Percentiles rank a stretch among this genome's conserved stretches.
Evolutionary conservation across 805 yeast species (phyloP).

Genomic region (Starmerella bacillaris): DNA sequence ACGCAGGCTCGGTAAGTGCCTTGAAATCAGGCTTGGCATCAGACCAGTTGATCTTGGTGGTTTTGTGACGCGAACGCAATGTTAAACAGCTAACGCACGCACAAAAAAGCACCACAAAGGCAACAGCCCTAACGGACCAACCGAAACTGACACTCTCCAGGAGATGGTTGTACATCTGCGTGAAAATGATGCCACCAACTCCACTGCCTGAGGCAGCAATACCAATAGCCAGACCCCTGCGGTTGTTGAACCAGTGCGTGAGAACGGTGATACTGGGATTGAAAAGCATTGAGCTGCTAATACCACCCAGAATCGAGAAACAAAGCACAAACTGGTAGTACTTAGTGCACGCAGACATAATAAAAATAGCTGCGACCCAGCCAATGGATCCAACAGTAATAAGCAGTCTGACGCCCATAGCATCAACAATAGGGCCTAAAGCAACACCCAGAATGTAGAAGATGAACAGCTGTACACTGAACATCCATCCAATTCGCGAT

Average conservation of each 20-base stretch:
- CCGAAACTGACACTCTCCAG: constrained; percentile 35
- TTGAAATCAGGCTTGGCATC: constrained; percentile 19
- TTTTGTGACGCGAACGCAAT: constrained; percentile 24
- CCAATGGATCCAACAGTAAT: constrained; percentile 30
- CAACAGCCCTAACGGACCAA: constrained; percentile 41
- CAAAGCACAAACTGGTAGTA: constrained; percentile 44
- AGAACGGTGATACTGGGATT: constrained; percentile 39
- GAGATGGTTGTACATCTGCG: constrained; percentile 33
- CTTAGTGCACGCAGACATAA: constrained; percentile 31
- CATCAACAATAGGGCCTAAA: constrained; percentile 37
- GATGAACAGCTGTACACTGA: constrained; percentile 27
- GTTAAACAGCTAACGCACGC: constrained; percentile 22
- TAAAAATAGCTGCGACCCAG: constrained; percentile 33
- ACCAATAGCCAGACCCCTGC: constrained; percentile 44
- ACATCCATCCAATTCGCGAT: constrained; percentile 53
- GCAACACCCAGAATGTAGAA: constrained; percentile 31
- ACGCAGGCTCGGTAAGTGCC: constrained; percentile 19
- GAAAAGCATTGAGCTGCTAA: constrained; percentile 27
- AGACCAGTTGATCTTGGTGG: constrained; percentile 9
- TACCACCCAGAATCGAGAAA: constrained; percentile 36
- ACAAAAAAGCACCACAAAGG: constrained; percentile 18
- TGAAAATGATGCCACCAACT: constrained; percentile 46
- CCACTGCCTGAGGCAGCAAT: constrained; percentile 50
- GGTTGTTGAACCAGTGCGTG: constrained; percentile 43
- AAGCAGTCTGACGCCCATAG: constrained; percentile 35